Evolutionary conservation across 1,139 yeast species (phyloP).

Genomic region (Candida anutae): DNA sequence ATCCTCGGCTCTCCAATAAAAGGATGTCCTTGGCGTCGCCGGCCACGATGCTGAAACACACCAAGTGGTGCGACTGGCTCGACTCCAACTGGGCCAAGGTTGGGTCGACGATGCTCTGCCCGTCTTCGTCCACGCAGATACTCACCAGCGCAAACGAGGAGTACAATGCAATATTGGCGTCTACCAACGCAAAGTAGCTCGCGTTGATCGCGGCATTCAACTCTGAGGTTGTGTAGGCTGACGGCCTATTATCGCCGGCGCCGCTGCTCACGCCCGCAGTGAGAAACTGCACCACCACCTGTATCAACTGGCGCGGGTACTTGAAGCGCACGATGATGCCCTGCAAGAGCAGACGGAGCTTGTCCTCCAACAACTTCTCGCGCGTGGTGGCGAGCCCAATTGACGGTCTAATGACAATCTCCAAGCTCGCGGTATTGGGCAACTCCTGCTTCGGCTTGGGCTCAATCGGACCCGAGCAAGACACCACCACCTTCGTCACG

Average conservation of each 20-base stretch:
- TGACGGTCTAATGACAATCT: slow-evolving; percentile 74
- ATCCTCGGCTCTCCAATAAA: slow-evolving; percentile 65
- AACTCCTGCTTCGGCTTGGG: slow-evolving; percentile 77
- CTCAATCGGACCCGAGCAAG: slow-evolving; percentile 90
- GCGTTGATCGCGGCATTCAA: slow-evolving; percentile 69
- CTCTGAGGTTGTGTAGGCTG: slow-evolving; percentile 41
- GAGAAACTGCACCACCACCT: slow-evolving; percentile 76
- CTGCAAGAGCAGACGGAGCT: slow-evolving; percentile 54
- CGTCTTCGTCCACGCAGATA: slow-evolving; percentile 25
- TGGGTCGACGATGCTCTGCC: slow-evolving; percentile 37
- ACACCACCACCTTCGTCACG: slow-evolving; percentile 53
- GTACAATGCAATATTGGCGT: slow-evolving; percentile 68
- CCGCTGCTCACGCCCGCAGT: slow-evolving; percentile 21
- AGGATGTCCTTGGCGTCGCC: slow-evolving; percentile 48
- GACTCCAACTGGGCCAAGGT: slow-evolving; percentile 26
- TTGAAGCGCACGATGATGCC: slow-evolving; percentile 55
- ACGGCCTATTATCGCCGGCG: slow-evolving; percentile 31
- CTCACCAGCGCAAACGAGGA: slow-evolving; percentile 54
- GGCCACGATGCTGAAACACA: slow-evolving; percentile 53
- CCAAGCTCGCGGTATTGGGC: slow-evolving; percentile 72
- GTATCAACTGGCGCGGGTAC: slow-evolving; percentile 81
- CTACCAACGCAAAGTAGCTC: slow-evolving; percentile 62
- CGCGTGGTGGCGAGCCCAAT: slow-evolving; percentile 70
- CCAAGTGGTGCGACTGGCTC: slow-evolving; percentile 56
- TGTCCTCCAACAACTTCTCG: slow-evolving; percentile 70